phyloP scores from a whole-genome alignment of 257 asterid species.

The Nicotiana undulata region DNA sequence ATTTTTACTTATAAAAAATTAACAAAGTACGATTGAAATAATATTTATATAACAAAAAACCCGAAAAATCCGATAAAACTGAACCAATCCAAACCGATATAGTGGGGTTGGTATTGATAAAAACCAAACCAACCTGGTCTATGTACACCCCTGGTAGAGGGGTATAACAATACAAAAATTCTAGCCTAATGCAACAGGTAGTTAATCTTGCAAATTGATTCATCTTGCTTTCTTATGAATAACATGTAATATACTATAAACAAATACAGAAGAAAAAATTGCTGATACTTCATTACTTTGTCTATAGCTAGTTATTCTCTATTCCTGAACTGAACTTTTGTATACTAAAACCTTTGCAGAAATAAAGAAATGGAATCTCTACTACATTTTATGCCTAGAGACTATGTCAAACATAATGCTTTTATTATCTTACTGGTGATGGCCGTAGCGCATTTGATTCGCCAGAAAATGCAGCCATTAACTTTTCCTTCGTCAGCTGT shows the following conservation, averaged over 20 bases:
- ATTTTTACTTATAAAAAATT: no score
- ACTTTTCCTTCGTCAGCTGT: constrained; percentile 62
- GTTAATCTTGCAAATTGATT: not conserved
- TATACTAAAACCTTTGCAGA: constrained; percentile 8
- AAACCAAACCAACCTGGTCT: no score
- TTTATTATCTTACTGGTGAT: constrained; percentile 20
- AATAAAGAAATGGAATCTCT: not conserved
- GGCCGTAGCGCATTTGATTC: constrained; percentile 28
- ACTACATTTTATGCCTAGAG: not conserved
- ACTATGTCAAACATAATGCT: not conserved
- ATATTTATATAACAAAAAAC: no score
- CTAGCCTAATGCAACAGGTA: not conserved
- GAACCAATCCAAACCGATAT: no score
- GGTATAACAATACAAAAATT: not conserved
- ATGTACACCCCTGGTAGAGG: no score
- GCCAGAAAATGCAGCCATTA: constrained; percentile 40
- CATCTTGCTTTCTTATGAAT: not conserved
- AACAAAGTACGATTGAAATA: no score
- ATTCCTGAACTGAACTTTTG: constrained; percentile 3
- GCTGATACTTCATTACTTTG: not conserved
- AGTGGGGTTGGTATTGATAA: no score
- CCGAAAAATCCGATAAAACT: no score
- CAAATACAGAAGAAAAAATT: not conserved
- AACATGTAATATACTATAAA: not conserved
- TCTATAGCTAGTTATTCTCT: constrained; percentile 7